A percentile compares a stretch with the other conserved stretches of the same genome.
Evolutionary conservation across 176 grass and related monocot genomes (phyloP).

Genomic region (Alloteropsis semialata): DNA sequence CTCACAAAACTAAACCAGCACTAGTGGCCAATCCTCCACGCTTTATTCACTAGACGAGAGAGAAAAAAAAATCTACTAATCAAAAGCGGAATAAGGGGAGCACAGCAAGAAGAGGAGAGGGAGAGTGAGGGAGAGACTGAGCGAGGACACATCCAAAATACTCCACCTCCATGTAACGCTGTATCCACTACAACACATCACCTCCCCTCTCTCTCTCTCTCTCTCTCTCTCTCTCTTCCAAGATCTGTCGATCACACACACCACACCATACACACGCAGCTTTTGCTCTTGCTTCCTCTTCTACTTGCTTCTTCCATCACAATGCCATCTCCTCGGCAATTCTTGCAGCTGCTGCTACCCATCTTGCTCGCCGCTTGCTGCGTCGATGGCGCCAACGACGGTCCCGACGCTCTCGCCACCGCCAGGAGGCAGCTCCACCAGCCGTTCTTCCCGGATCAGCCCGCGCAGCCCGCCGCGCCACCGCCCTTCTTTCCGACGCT

Average conservation of each 20-base stretch:
- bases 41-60: neutral
- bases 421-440: constrained; percentile 51
- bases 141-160: constrained; percentile 28
- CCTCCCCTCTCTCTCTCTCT: neutral
- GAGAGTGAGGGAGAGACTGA: neutral
- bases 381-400: constrained; percentile 24
- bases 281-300: constrained; percentile 22
- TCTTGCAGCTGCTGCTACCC: constrained; percentile 29
- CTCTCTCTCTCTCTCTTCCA: constrained; percentile 11
- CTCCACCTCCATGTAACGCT: constrained; percentile 47
- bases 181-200: constrained; percentile 34
- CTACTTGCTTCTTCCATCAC: constrained; percentile 2
- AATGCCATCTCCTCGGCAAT: constrained; percentile 39
- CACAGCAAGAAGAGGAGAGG: neutral
- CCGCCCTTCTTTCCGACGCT: constrained; percentile 51
- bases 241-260: constrained; percentile 20
- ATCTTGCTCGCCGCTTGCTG: constrained; percentile 39
- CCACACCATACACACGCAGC: constrained; percentile 2
- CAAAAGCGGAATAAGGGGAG: neutral
- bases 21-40: constrained; percentile 17
- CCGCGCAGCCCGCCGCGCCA: constrained; percentile 9
- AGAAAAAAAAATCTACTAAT: neutral
- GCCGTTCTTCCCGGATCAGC: constrained; percentile 61
- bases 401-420: neutral
- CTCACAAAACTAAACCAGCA: constrained; percentile 16